Evolutionary conservation across 1,139 yeast genomes (phyloP).

Genomic region (Hyphopichia fennica): DNA sequence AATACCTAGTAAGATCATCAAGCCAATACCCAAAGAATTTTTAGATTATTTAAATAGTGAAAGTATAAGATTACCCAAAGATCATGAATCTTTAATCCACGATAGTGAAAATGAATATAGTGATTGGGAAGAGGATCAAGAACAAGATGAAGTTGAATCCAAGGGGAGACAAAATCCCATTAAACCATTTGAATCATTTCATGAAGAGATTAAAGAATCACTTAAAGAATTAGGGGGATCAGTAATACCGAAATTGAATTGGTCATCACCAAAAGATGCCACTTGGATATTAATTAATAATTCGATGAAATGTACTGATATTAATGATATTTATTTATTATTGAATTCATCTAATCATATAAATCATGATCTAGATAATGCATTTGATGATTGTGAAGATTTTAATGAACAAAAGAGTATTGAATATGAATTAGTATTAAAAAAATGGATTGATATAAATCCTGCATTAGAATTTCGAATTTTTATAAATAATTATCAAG

Average conservation of each 20-base stretch:
- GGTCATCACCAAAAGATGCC: slow-evolving; percentile 97
- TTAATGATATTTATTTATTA: slow-evolving; percentile 74
- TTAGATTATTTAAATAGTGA: slow-evolving; percentile 72
- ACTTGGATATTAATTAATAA: slow-evolving; percentile 86
- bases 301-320: slow-evolving; percentile 65
- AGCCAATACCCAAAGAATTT: slow-evolving; percentile 67
- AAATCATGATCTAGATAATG: slow-evolving; percentile 76
- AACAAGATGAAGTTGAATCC: slow-evolving; percentile 8
- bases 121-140: slow-evolving; percentile 64
- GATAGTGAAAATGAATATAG: slow-evolving; percentile 66
- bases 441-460: slow-evolving; percentile 77
- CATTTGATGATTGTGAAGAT: slow-evolving; percentile 49
- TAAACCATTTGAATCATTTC: slow-evolving; percentile 56
- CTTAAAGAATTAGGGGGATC: slow-evolving; percentile 44
- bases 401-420: slow-evolving; percentile 8
- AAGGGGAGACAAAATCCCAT: slow-evolving; percentile 37
- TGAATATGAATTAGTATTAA: slow-evolving; percentile 60
- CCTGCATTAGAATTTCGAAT: slow-evolving; percentile 92
- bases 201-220: slow-evolving; percentile 44
- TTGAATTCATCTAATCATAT: slow-evolving; percentile 86
- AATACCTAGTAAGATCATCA: slow-evolving; percentile 55
- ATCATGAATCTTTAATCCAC: slow-evolving; percentile 26
- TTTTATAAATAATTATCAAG: slow-evolving; percentile 63
- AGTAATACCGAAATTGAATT: slow-evolving; percentile 86
- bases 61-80: slow-evolving; percentile 64